Conservation (phyloP, 805 yeast genomes). For the Jamesozyma rosinii region DNA sequence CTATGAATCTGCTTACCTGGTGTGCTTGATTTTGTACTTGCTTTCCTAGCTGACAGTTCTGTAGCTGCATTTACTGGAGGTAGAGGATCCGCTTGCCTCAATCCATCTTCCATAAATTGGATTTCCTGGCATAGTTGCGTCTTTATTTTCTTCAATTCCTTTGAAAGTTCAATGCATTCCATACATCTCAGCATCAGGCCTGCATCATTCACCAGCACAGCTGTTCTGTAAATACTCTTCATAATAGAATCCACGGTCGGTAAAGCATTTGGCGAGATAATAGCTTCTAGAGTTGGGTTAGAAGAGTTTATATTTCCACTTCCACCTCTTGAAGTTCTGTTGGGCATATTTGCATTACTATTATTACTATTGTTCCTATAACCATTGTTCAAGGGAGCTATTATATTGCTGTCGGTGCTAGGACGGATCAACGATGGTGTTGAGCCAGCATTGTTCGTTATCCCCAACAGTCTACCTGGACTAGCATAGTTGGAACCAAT, state of each 20-base stretch:
- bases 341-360: neutral
- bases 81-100: conserved; percentile 1
- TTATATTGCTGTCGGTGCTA: neutral
- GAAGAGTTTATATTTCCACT: neutral
- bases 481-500: neutral
- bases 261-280: conserved; percentile 47
- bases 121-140: conserved; percentile 10
- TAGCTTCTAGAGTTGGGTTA: conserved; percentile 41
- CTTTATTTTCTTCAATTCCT: conserved; percentile 15
- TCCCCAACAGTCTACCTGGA: neutral
- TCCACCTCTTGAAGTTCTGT: neutral
- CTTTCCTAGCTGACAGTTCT: neutral
- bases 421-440: neutral
- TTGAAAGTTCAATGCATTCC: conserved; percentile 27
- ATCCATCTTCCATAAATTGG: conserved; percentile 4
- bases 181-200: conserved; percentile 40
- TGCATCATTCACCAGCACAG: conserved; percentile 53
- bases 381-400: neutral
- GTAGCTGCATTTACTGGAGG: neutral
- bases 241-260: conserved; percentile 48
- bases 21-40: neutral
- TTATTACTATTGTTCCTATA: neutral
- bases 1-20: neutral
- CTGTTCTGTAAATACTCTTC: conserved; percentile 52
- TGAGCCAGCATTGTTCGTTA: neutral